Evolutionary conservation across 2,329 filamentous ascomycete genomes (phyloP).

Genomic region (Camptophora hylomeconis): DNA sequence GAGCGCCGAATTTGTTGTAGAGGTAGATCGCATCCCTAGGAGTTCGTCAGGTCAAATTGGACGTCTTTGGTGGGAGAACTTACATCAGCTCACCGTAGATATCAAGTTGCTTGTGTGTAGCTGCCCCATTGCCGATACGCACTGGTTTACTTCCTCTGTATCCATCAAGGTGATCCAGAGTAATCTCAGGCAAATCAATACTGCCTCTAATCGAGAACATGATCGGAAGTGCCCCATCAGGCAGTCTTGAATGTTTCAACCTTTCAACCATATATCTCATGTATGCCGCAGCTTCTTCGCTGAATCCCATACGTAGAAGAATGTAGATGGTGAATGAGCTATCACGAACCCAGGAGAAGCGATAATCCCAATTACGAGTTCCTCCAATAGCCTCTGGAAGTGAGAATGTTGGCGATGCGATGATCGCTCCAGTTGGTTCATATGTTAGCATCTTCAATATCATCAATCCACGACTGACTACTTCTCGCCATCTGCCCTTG

Average conservation of each 20-base stretch:
- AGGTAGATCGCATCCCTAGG: conserved; percentile 66
- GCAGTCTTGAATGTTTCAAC: too few species aligned
- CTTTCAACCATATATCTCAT: conserved; percentile 66
- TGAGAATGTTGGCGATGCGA: conserved; percentile 65
- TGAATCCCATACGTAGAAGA: conserved; percentile 62
- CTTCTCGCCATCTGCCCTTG: conserved; percentile 59
- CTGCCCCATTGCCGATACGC: conserved; percentile 64
- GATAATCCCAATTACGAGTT: conserved; percentile 36
- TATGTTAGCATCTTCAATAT: conserved; percentile 66
- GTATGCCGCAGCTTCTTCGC: conserved; percentile 62
- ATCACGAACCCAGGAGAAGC: conserved; percentile 64
- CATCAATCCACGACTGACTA: conserved; percentile 57
- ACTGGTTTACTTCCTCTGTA: conserved; percentile 60
- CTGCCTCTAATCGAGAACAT: conserved; percentile 71
- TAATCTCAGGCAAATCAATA: conserved; percentile 59
- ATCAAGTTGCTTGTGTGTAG: conserved; percentile 64
- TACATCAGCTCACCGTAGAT: conserved; percentile 70
- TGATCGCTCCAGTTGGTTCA: conserved; percentile 65
- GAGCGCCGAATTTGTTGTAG: conserved; percentile 68
- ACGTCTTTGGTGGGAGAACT: too few species aligned
- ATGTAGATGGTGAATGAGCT: conserved; percentile 67
- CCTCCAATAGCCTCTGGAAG: conserved; percentile 63
- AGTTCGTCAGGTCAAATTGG: too few species aligned
- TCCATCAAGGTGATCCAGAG: conserved; percentile 57
- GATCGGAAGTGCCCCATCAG: conserved; percentile 55